Percentiles rank a stretch among this genome's conserved stretches.
These are phyloP conservation scores for Tulasnella sp. DNA, from an alignment of 768 basidiomycete species.

Conservation along the genomic window DNA sequence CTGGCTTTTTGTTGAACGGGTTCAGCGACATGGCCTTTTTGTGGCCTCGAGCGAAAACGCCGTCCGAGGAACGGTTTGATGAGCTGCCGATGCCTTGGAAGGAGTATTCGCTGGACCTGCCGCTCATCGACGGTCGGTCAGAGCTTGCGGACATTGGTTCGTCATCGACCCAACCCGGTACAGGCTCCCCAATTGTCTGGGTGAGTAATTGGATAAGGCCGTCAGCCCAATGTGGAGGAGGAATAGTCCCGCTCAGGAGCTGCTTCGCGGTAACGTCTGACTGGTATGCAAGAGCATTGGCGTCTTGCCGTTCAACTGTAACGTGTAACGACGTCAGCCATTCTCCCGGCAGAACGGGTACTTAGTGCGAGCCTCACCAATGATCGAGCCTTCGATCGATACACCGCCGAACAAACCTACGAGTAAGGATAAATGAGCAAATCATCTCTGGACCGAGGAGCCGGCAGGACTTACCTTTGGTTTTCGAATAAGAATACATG, in stretches of 20 bases:
- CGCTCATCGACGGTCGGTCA: not conserved
- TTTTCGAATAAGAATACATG: slow-evolving; percentile 93
- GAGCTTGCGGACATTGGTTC: not conserved
- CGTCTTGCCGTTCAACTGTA: slow-evolving; percentile 82
- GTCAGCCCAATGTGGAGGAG: slow-evolving; percentile 75
- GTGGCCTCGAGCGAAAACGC: not conserved
- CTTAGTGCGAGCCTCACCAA: slow-evolving; percentile 14
- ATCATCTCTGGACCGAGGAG: not conserved
- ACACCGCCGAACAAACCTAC: slow-evolving; percentile 49
- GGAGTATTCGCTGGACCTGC: not conserved
- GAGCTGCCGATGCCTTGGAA: slow-evolving; percentile 14
- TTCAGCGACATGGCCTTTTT: slow-evolving; percentile 14
- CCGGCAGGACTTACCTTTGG: slow-evolving; percentile 86
- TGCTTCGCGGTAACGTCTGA: slow-evolving; percentile 70
- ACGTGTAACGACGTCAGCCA: not conserved
- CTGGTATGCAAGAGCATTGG: slow-evolving; percentile 76
- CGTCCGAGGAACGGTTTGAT: not conserved
- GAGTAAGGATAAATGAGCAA: not conserved
- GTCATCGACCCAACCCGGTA: slow-evolving; percentile 23
- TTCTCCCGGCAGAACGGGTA: no score
- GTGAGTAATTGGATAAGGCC: slow-evolving; percentile 71
- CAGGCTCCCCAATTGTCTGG: slow-evolving; percentile 51
- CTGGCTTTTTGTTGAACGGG: slow-evolving; percentile 12
- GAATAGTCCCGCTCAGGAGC: slow-evolving; percentile 72
- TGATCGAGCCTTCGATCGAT: slow-evolving; percentile 47